Conservation (phyloP, 2,329 filamentous ascomycete species). For the Cytospora leucostoma region DNA sequence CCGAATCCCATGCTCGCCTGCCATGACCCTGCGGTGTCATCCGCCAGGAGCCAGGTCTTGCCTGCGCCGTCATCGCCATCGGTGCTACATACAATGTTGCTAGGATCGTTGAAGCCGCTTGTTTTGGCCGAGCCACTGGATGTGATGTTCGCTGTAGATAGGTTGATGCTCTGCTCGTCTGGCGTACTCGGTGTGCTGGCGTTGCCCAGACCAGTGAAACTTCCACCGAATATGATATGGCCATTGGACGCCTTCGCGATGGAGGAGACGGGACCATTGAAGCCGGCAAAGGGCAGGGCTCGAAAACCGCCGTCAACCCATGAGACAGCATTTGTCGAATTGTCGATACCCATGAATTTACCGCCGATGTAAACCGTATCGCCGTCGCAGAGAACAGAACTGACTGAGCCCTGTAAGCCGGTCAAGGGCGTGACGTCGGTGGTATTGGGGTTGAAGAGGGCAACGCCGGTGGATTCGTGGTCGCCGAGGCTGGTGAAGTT, state of each 20-base stretch:
- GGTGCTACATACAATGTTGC: slow-evolving; percentile 80
- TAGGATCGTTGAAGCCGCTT: slow-evolving; percentile 71
- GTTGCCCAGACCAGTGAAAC: slow-evolving; percentile 87
- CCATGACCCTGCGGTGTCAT: slow-evolving; percentile 79
- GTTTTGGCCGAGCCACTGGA: slow-evolving; percentile 62
- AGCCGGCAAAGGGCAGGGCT: slow-evolving; percentile 85
- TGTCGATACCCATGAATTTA: slow-evolving; percentile 72
- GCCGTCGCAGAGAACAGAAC: slow-evolving; percentile 79
- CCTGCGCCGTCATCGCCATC: slow-evolving; percentile 65
- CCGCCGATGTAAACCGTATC: slow-evolving; percentile 86
- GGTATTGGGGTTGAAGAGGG: slow-evolving; percentile 75
- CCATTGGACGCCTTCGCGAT: slow-evolving; percentile 79
- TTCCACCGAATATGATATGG: slow-evolving; percentile 88
- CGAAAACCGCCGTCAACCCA: slow-evolving; percentile 75
- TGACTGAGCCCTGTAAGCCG: slow-evolving; percentile 83
- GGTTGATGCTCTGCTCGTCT: slow-evolving; percentile 79
- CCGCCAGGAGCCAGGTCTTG: slow-evolving; percentile 80
- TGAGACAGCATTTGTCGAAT: slow-evolving; percentile 82
- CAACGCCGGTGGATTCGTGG: slow-evolving; percentile 74
- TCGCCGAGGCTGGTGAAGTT: slow-evolving; percentile 92
- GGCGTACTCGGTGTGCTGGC: slow-evolving; percentile 66
- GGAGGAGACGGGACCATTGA: slow-evolving; percentile 88
- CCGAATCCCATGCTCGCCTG: slow-evolving; percentile 78
- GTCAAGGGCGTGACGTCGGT: slow-evolving; percentile 70
- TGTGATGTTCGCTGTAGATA: slow-evolving; percentile 75